Base-by-base conservation (phyloP, 2,329 filamentous ascomycete genomes). In the Colletotrichum lentis region DNA sequence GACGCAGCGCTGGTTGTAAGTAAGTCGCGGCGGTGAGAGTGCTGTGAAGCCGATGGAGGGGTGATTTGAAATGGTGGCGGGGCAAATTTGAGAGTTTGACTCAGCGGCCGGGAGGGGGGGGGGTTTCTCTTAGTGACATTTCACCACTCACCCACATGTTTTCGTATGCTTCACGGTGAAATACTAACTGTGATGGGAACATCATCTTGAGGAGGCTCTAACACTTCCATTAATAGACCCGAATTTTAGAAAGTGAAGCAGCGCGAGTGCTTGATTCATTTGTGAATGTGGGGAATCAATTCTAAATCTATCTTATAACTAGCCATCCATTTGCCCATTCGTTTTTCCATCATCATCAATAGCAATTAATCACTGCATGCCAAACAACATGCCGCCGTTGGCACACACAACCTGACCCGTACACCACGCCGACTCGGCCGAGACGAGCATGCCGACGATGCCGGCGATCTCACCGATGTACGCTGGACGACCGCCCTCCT, bases 401-500 rank as follows among this genome's bases (percentile, higher is more conserved):
- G 91, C 91, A 79, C 90, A 92, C 4, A 96, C 86, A 27, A 94
- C 90, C 77, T 90, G 91, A 1, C 92, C 92, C 0, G 92, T 96
- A 74, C 88, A 90, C 91, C 91, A 95, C 8, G 82, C 85, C n/a
- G 86, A 85, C 76, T 95, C 92, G 6, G 84, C 82, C 5, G 86
- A 85, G 75, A 91, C 93, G 24, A 94, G 79, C 90, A 94, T 93
- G 2, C 86, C 91, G 20, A 94, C 89, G 5, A 93, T 85, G 0
- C 91, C 92, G 0, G 91, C 92, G 77, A 95, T 84, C 80, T 95
- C 92, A 57, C 83, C 80, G 37, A 88, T 85, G 75, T 91, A 92
- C 3, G 85, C 91, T 5, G 85, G 86, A 71, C 89, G 83, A 18
- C 86, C 84, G 1, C 85, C 85, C 22, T 82, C 83, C 76, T 81